Evolutionary conservation across 331 rosid species (phyloP), one percentile per base, ranked within the genome.

Genomic region (Telfairia occidentalis): DNA sequence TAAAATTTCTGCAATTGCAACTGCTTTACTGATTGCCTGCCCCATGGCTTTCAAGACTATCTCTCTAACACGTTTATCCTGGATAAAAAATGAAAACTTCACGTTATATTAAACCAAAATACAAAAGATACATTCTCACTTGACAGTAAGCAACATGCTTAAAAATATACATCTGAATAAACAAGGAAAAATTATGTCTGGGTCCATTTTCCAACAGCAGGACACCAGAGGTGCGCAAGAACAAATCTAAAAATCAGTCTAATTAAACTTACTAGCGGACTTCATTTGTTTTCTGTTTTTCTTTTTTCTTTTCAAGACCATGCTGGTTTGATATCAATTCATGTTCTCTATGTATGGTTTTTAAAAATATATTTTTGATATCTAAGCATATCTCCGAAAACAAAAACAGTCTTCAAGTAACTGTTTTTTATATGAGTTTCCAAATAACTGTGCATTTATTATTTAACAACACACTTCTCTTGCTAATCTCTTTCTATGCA

Each of bases 1-100:
- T 76, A 94, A 82, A 81, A 89, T 89, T 86, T 94, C 97, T 67
- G 92, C 88, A 87, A 91, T 88, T 38, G 92, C 92, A 29, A 94
- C 98, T 9, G 97, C 86, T 92, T 94, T 94, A 87, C 95, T 94
- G 85, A 94, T 94, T 74, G 98, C 98, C 81, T 91, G 97, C 34
- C 98, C 98, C 98, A 94, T 94, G 81, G 98, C 98, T 85, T 94
- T 94, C 85, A 94, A 82, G 64, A 91, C 91, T 52, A 94, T 94
- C 86, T 94, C 98, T 50, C 69, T 86, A 12, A 79, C 96, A 49
- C 75, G 86, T 59, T 91, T 94, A 80, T 94, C 98, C 98, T 94
- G 66, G 5, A 73, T 24, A 78, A 10, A 58, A 74, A 71, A 75
- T 65, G 63, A 18, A 46, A 70, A 46, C 24, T 15, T 18, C 19